These are phyloP conservation scores for Pseudogymnoascus sp. DNA, from an alignment of 2,329 filamentous ascomycete species.

Conservation along the genomic window DNA sequence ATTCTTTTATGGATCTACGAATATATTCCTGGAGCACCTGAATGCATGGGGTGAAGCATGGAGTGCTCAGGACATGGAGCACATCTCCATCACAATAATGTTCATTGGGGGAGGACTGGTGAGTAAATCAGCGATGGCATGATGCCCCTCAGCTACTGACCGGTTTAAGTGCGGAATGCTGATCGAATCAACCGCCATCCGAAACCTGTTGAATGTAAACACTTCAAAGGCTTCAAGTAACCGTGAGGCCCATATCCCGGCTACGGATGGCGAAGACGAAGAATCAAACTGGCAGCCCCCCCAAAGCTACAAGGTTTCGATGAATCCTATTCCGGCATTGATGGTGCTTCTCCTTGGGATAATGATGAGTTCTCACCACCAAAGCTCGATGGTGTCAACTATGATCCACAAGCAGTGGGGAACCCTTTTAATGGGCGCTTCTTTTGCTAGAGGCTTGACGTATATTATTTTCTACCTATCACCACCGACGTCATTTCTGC, in stretches of 20 bases:
- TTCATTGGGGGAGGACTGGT: conserved; percentile 90
- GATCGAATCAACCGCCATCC: conserved; percentile 65
- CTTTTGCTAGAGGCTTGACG: conserved; percentile 68
- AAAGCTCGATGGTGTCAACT: conserved; percentile 67
- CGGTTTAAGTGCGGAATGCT: conserved; percentile 65
- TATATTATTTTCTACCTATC: conserved; percentile 74
- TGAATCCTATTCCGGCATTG: conserved; percentile 83
- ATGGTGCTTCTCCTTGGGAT: conserved; percentile 81
- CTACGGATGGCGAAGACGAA: conserved; percentile 33
- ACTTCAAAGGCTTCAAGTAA: conserved; percentile 32
- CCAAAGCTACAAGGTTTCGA: conserved; percentile 62
- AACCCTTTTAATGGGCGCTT: conserved; percentile 70
- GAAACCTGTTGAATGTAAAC: conserved; percentile 54
- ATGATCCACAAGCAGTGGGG: conserved; percentile 97
- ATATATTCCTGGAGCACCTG: conserved; percentile 89
- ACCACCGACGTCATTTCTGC: conserved; percentile 71
- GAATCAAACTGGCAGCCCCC: conserved; percentile 50
- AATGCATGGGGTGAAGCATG: conserved; percentile 64
- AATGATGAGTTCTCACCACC: conserved; percentile 90
- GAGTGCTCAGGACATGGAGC: conserved; percentile 77
- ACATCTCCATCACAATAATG: conserved; percentile 84
- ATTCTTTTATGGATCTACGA: conserved; percentile 80
- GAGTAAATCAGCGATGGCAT: conserved; percentile 31
- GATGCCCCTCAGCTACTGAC: conserved; percentile 20
- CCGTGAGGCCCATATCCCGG: conserved; percentile 22